Evolutionary conservation across 2,329 filamentous ascomycete genomes (phyloP).

Genomic region (Emericellopsis atlantica): DNA sequence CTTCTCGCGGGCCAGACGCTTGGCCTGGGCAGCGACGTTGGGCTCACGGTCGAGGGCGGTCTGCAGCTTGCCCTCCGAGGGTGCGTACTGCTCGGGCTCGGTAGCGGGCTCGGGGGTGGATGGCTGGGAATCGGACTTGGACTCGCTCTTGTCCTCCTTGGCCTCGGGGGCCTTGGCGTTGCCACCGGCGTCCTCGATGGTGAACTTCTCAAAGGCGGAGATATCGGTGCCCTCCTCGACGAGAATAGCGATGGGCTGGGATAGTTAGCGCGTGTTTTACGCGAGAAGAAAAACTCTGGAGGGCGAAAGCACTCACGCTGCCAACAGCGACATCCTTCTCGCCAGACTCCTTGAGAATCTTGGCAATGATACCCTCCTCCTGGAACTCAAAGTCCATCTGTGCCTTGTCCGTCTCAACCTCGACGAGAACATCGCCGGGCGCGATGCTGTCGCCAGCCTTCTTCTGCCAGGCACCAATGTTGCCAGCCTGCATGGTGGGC

Average conservation of each 20-base stretch:
- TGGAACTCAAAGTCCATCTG: slow-evolving; percentile 99
- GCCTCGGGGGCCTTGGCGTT: slow-evolving; percentile 52
- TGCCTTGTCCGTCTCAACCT: slow-evolving; percentile 99
- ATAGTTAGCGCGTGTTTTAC: not conserved
- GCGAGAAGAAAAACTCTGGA: slow-evolving; percentile 2
- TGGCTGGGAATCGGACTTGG: slow-evolving; percentile 26
- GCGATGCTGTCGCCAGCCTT: slow-evolving; percentile 78
- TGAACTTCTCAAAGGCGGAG: slow-evolving; percentile 79
- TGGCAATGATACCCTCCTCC: slow-evolving; percentile 91
- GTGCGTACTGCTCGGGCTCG: slow-evolving; percentile 58
- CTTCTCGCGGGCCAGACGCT: slow-evolving; percentile 75
- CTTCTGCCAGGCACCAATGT: slow-evolving; percentile 97
- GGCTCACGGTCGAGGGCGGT: slow-evolving; percentile 73
- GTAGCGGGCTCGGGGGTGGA: slow-evolving; percentile 31
- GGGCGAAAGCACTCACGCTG: slow-evolving; percentile 53
- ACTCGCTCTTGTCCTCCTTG: slow-evolving; percentile 53
- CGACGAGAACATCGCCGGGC: slow-evolving; percentile 89
- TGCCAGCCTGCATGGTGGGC: slow-evolving; percentile 92
- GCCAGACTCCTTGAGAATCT: slow-evolving; percentile 84
- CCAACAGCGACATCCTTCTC: slow-evolving; percentile 91
- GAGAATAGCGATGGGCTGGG: slow-evolving; percentile 85
- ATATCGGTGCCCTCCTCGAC: slow-evolving; percentile 87
- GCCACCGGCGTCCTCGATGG: slow-evolving; percentile 80
- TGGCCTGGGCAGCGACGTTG: slow-evolving; percentile 58
- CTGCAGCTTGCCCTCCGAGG: slow-evolving; percentile 66